Percentiles rank a stretch among this genome's conserved stretches.
Evolutionary conservation across 2,329 filamentous ascomycete species (phyloP).

Genomic region (Teratosphaeria pseudoeucalypti): DNA sequence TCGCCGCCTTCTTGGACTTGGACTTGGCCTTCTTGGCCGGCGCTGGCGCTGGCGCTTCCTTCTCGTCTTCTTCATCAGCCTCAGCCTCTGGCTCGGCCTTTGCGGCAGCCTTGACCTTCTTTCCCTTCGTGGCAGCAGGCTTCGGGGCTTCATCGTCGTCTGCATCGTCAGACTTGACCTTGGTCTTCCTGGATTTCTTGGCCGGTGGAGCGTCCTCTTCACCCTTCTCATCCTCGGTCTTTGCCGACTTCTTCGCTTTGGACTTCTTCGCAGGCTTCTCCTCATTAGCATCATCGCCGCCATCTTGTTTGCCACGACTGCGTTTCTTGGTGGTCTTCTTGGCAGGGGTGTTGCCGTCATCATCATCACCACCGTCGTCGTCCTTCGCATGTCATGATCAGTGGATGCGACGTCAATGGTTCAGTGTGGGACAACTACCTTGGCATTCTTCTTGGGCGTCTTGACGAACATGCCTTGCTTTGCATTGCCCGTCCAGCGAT

Average conservation of each 20-base stretch:
- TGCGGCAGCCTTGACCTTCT: constrained; percentile 1
- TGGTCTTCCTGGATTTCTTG: not conserved
- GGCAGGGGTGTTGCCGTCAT: constrained; percentile 4
- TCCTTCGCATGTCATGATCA: not conserved
- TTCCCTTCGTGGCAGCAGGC: constrained; percentile 2
- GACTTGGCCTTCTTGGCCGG: constrained; percentile 18
- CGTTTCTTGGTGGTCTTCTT: constrained; percentile 10
- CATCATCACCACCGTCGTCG: constrained; percentile 10
- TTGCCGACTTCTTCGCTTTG: constrained; percentile 1
- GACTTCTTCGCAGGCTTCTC: constrained; percentile 1
- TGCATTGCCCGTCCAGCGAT: constrained; percentile 49
- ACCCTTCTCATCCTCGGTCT: constrained; percentile 1
- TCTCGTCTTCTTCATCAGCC: constrained; percentile 10
- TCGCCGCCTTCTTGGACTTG: constrained; percentile 22
- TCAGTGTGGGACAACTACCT: constrained; percentile 7
- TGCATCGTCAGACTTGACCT: not conserved
- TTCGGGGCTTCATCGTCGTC: not conserved
- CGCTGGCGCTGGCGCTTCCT: constrained; percentile 11
- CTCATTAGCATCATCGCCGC: constrained; percentile 2
- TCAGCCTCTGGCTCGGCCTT: constrained; percentile 9
- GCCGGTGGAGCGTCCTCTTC: constrained; percentile 1
- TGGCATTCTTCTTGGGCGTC: constrained; percentile 23
- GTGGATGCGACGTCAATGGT: not conserved
- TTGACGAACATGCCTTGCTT: constrained; percentile 24
- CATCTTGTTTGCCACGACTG: not conserved